These are phyloP conservation scores for Tetrapisispora arboricola DNA, from an alignment of 805 yeast species.

Conservation along the genomic window DNA sequence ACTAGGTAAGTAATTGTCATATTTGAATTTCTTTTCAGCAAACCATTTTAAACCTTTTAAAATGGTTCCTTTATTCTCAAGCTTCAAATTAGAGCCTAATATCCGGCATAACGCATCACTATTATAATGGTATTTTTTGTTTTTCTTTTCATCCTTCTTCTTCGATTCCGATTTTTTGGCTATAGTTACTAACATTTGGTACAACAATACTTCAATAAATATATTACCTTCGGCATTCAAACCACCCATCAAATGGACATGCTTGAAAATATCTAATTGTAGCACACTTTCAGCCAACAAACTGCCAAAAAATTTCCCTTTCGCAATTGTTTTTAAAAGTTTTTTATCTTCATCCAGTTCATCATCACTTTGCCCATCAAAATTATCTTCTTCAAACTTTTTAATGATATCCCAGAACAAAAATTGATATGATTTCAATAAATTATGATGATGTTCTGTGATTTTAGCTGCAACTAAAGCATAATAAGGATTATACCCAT, in stretches of 20 bases:
- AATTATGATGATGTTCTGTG: conserved; percentile 55
- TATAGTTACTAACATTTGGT: conserved; percentile 52
- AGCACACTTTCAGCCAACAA: conserved; percentile 65
- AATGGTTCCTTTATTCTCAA: conserved; percentile 21
- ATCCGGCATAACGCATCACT: conserved; percentile 22
- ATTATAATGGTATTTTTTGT: conserved; percentile 20
- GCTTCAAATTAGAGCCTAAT: conserved; percentile 14
- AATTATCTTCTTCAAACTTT: conserved; percentile 44
- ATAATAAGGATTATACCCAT: conserved; percentile 82
- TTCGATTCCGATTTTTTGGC: conserved; percentile 52
- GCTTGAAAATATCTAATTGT: conserved; percentile 62
- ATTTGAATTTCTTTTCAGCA: conserved; percentile 19
- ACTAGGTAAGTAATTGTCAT: conserved; percentile 15
- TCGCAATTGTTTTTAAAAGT: conserved; percentile 51
- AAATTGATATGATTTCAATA: conserved; percentile 81
- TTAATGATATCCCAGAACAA: conserved; percentile 77
- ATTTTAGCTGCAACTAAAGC: conserved; percentile 67
- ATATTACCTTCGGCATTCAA: conserved; percentile 49
- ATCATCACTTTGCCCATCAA: conserved; percentile 24
- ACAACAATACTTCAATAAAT: conserved; percentile 65
- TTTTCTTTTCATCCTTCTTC: conserved; percentile 23
- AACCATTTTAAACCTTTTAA: conserved; percentile 29
- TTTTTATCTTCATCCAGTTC: conserved; percentile 42
- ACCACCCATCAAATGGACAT: conserved; percentile 62
- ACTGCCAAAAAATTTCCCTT: conserved; percentile 74